Evolutionary conservation across 2,329 filamentous ascomycete genomes (phyloP), one percentile per base, ranked within the genome.

Genomic region (Cladophialophora bantiana): DNA sequence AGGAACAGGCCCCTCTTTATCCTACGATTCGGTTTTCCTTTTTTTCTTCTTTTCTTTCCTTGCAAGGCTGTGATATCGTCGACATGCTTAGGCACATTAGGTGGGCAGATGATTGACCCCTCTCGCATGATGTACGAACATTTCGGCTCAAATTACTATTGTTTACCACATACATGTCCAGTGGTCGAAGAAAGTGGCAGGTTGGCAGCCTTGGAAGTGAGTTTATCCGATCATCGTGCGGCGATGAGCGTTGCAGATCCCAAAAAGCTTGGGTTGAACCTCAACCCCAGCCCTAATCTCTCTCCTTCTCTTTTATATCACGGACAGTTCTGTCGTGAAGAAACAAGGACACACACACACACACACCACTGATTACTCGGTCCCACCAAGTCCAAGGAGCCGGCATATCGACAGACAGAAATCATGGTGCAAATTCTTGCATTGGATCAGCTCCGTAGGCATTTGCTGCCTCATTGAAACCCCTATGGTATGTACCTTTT

Each of bases 201-300:
- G 26, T 35, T 32, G 31, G 31, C 13, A 40, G 12, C 32, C n/a
- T 38, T 10, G 26, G 55, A 58, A 12, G n/a, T 26, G 26, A 26
- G 26, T 26, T 6, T 15, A 32, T 31, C 42, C 57, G 20, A 36
- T 4, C 60, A 26, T 54, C n/a, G 45, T 61, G 59, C 59, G 15
- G 45, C 59, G 59, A 34, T 38, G 42, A 3, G 26, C 18, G 59
- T 40, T 48, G 50, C 45, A 61, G 38, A 35, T 56, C 31, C n/a
- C 12, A 52, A 55, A 62, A 64, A 42, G 36, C 53, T 56, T 56
- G 61, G 52, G 35, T 48, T 34, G 38, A 34, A 55, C 48, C 52
- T 61, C 55, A 42, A n/a, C 40, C 5, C 18, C 40, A 42, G 13
- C 15, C 15, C 9, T n/a, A 7, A 7, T 3, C 4, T 38, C 36